Percentiles rank a stretch among this genome's conserved stretches.
phyloP scores from a whole-genome alignment of 192 early-diverging fungal species.

The Piromyces finnis region DNA sequence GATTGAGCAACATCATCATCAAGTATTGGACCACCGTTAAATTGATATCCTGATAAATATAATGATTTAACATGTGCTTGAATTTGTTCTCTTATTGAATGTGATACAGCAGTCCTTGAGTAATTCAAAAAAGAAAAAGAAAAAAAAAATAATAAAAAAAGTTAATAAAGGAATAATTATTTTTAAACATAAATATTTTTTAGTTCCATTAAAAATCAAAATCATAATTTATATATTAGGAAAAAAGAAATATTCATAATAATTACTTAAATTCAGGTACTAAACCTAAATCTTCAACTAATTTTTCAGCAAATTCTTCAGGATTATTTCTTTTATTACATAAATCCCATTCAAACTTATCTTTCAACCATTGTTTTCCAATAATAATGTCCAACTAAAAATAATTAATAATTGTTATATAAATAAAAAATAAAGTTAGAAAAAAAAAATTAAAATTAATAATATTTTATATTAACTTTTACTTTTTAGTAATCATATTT shows the following conservation, averaged over 20 bases:
- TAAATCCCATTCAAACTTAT: constrained; percentile 94
- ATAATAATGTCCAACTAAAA: constrained; percentile 67
- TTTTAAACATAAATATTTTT: too few relatives aligned
- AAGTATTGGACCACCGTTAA: constrained; percentile 49
- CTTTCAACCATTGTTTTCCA: constrained; percentile 60
- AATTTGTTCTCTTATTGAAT: constrained; percentile 86
- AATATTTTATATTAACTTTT: too few relatives aligned
- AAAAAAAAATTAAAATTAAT: too few relatives aligned
- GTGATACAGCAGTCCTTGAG: constrained; percentile 66
- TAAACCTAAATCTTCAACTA: constrained; percentile 57
- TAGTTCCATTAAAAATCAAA: too few relatives aligned
- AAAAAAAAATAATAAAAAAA: neutral
- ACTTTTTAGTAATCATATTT: too few relatives aligned
- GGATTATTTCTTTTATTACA: constrained; percentile 56
- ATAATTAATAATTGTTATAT: neutral
- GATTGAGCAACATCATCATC: constrained; percentile 58
- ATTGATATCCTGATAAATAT: constrained; percentile 60
- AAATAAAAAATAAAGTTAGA: neutral
- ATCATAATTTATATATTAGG: too few relatives aligned
- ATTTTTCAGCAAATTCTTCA: constrained; percentile 68
- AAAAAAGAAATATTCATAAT: too few relatives aligned
- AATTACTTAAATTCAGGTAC: constrained; percentile 69
- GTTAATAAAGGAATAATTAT: too few relatives aligned
- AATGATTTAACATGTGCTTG: constrained; percentile 69
- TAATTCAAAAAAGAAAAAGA: neutral